Conservation (phyloP, 768 basidiomycete genomes). For the Atractiella rhizophila region DNA sequence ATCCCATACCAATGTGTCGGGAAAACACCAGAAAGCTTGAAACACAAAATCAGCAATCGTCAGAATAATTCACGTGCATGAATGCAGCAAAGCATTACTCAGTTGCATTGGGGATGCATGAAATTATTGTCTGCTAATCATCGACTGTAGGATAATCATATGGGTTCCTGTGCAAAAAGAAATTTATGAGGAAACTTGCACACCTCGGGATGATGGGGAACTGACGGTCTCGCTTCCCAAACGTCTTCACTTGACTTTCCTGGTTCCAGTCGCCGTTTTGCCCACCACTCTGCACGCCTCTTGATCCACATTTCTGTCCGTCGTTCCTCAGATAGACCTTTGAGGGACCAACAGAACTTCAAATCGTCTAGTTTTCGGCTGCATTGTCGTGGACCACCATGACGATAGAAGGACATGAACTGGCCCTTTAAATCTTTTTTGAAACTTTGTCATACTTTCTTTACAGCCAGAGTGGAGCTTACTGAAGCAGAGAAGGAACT, state of each 20-base stretch:
- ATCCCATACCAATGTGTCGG: no score
- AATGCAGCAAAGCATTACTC: no score
- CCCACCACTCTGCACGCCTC: slow-evolving; percentile 86
- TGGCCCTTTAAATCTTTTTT: slow-evolving; percentile 33
- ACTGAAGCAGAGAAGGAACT: slow-evolving; percentile 24
- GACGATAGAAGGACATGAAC: slow-evolving; percentile 60
- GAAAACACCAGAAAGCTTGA: no score
- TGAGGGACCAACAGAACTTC: slow-evolving; percentile 76
- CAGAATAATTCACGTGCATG: no score
- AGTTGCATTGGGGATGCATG: no score
- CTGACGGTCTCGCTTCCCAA: slow-evolving; percentile 67
- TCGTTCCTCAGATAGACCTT: slow-evolving; percentile 48
- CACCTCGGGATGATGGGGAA: no score
- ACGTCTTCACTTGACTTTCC: slow-evolving; percentile 75
- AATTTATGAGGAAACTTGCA: no score
- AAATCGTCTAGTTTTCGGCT: slow-evolving; percentile 60
- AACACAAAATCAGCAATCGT: no score
- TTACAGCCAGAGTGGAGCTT: not conserved
- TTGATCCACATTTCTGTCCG: slow-evolving; percentile 61
- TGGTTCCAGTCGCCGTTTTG: slow-evolving; percentile 40
- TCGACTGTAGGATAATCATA: no score
- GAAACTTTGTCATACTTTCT: not conserved
- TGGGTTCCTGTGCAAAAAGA: no score
- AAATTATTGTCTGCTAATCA: no score
- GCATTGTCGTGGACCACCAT: slow-evolving; percentile 49